These are phyloP conservation scores for Ceratobasidium sp. DNA, from an alignment of 1,284 basidiomycete species.

Conservation along the genomic window DNA sequence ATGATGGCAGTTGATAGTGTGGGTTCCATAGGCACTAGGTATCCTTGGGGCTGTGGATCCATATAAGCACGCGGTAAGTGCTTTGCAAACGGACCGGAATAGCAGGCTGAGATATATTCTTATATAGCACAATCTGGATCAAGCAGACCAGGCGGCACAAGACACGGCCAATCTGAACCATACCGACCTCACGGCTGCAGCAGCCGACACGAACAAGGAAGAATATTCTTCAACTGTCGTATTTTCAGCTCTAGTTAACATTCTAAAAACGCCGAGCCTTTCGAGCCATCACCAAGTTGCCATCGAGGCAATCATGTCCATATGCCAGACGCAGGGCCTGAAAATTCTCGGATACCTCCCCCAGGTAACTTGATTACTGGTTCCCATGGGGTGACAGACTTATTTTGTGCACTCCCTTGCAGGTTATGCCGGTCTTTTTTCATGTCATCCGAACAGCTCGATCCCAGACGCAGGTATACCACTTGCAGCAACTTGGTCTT, in stretches of 20 bases:
- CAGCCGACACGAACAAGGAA: constrained; percentile 35
- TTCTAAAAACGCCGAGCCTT: constrained; percentile 26
- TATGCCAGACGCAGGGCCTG: constrained; percentile 97
- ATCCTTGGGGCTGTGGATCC: constrained; percentile 35
- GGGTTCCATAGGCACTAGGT: constrained; percentile 8
- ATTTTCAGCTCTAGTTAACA: constrained; percentile 32
- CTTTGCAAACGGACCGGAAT: no score
- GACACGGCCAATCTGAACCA: constrained; percentile 8
- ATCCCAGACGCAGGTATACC: constrained; percentile 89
- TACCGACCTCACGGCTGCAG: constrained; percentile 24
- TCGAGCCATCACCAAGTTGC: constrained; percentile 16
- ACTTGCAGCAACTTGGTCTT: constrained; percentile 96
- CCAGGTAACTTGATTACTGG: constrained; percentile 69
- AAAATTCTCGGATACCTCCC: constrained; percentile 97
- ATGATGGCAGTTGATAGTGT: background rate
- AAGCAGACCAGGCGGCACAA: constrained; percentile 7
- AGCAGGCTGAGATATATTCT: background rate
- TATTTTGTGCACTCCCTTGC: constrained; percentile 50
- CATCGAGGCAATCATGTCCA: constrained; percentile 92
- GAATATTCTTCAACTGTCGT: constrained; percentile 38
- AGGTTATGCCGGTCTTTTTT: constrained; percentile 98
- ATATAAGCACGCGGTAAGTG: constrained; percentile 29
- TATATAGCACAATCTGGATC: constrained; percentile 25
- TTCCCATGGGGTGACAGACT: constrained; percentile 47
- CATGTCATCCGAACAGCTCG: constrained; percentile 83